Percentiles rank a stretch among this genome's conserved stretches.
Conservation (phyloP, 2,329 filamentous ascomycete genomes). For the Fusarium dimerum region DNA sequence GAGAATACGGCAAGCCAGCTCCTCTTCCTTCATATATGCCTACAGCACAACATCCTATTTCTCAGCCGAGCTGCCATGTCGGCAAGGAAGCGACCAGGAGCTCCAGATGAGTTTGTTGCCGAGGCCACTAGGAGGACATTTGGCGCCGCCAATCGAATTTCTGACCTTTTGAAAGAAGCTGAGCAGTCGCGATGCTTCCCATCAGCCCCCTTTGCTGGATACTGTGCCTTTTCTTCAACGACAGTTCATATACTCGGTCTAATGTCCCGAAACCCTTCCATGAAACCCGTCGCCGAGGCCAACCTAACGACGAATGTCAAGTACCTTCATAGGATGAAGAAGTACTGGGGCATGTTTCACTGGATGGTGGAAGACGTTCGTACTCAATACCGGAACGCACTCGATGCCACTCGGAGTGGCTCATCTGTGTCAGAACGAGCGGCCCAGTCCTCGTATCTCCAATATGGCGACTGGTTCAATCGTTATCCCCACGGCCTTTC, state of each 20-base stretch:
- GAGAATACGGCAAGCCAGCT: slow-evolving; percentile 90
- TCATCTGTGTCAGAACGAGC: slow-evolving; percentile 50
- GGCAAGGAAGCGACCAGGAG: slow-evolving; percentile 66
- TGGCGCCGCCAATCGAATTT: slow-evolving; percentile 83
- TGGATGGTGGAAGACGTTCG: slow-evolving; percentile 94
- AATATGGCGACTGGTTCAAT: slow-evolving; percentile 98
- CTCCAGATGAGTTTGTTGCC: slow-evolving; percentile 76
- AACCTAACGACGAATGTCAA: slow-evolving; percentile 86
- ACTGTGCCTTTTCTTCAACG: slow-evolving; percentile 89
- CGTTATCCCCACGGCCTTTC: slow-evolving; percentile 91
- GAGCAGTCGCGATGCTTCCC: slow-evolving; percentile 69
- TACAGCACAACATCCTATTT: slow-evolving; percentile 88
- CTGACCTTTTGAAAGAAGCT: slow-evolving; percentile 77
- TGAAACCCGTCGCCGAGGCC: slow-evolving; percentile 78
- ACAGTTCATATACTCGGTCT: slow-evolving; percentile 94
- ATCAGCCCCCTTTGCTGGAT: slow-evolving; percentile 89
- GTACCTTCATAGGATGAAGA: slow-evolving; percentile 92
- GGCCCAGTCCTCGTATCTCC: slow-evolving; percentile 69
- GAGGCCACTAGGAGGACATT: slow-evolving; percentile 76
- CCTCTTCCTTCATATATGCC: slow-evolving; percentile 84
- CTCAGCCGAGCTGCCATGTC: slow-evolving; percentile 85
- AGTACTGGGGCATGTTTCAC: slow-evolving; percentile 98
- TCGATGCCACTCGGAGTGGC: slow-evolving; percentile 76
- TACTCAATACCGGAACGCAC: slow-evolving; percentile 81
- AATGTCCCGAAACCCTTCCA: slow-evolving; percentile 76